Base-by-base conservation (phyloP, 2,329 filamentous ascomycete species). In the Fusarium brachygibbosum region DNA sequence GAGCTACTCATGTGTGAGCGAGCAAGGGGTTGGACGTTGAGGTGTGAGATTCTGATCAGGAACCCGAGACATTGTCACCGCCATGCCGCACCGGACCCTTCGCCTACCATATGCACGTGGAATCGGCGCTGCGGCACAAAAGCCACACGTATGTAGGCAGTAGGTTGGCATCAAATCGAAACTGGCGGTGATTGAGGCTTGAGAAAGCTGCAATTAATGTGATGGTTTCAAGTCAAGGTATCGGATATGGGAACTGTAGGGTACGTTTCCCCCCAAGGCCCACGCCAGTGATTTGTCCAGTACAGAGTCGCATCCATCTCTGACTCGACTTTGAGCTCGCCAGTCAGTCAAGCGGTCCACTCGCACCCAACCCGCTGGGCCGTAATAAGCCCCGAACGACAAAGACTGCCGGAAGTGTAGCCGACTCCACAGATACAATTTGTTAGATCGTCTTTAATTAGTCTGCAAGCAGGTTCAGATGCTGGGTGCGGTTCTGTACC, bases 41-140 rank as follows among this genome's bases (percentile, higher is more conserved):
- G 60, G 66, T 55, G 49, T 46, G 54, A 45, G 56, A 58, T 59
- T 70, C 57, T 63, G 68, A 61, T 64, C 72, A 72, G 72, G 70
- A 74, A 74, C 72, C 70, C 72, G 72, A 74, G 69, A 74, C 72
- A 74, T 69, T 69, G 70, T 73, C 69, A 74, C 72, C 72, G 72
- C 72, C 59, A 72, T 60, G 60, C 56, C 58, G 46, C 62, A 56
- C 62, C 64, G 63, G 64, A 61, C 68, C 54, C 53, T 72, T 71
- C 60, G 58, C 68, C 72, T 73, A 42, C 62, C 54, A 52, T 56
- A 64, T 50, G 67, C 57, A 64, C 71, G 61, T 70, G 72, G 70
- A 69, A 71, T 65, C 64, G 56, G 63, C 56, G 63, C 50, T 66
- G 53, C 66, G 51, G 66, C 56, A 35, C 56, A 57, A 58, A 68